Evolutionary conservation across 345 rosid species (phyloP), one percentile per base, ranked within the genome.

Genomic region (Capsella bursapastoris): DNA sequence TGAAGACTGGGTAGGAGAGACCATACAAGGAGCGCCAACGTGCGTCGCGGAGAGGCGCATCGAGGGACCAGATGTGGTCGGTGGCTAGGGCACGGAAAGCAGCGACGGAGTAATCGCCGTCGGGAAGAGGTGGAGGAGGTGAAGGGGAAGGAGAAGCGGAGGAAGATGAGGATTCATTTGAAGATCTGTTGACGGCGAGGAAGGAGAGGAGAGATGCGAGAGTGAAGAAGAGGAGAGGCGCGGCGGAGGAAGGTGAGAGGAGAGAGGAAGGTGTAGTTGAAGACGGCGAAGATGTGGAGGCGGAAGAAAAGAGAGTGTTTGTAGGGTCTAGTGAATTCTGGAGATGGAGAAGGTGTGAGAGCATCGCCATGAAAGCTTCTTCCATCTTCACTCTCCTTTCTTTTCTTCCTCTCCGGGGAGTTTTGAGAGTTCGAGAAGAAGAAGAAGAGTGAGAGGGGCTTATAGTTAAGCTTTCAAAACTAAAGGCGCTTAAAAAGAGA

Each of bases 11-110:
- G 70, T 89, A 86, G 11, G 98, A 95, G 37, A 95, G 83, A 3
- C 99, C 99, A 81, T 90, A 92, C 13, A 90, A 68, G 2, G 97
- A 86, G 5, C 96, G 80, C 98, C 99, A 92, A 11, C 84, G 96
- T n/a, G 97, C 92, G 59, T 92, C 97, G 14, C 97, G 92, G 57
- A 83, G 83, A 48, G 90, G 97, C 49, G 90, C 78, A 61, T 91
- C 97, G 15, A 89, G 72, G 6, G 90, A 80, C 96, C 96, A 92
- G 83, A 90, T 87, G 84, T 88, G 97, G 58, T 92, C 99, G 38
- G 89, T 86, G 65, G 97, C 83, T 79, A 95, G 91, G 47, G 98
- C 91, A 18, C 90, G 96, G 86, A 92, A 95, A 55, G 97, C 89
- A 3, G 97, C 51, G 78, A 95, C 85, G 71, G 96, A 89, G 80